Base-by-base conservation (phyloP, 2,329 filamentous ascomycete species). In the Colletotrichum chlorophyti region DNA sequence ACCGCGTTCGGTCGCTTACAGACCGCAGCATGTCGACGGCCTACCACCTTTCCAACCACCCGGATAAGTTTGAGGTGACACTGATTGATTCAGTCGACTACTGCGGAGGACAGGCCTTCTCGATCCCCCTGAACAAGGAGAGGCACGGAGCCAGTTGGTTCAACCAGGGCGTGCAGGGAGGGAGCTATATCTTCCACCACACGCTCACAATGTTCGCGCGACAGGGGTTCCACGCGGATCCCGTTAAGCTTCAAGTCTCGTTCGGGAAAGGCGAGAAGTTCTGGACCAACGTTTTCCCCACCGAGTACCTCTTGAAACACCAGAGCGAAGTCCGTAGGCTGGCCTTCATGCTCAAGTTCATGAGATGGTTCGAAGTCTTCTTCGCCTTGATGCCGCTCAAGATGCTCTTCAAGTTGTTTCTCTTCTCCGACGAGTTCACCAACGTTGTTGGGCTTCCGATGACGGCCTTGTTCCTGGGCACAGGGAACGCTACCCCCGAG, bases 401-500 rank as follows among this genome's bases (percentile, higher is more conserved):
- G 63, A 70, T 83, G 6, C 77, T 90, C 63, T 78, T 90, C 65
- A 83, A 82, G 64, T 72, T 90, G 43, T 90, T 88, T 70, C 74
- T 81, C 42, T 90, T 90, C 70, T 86, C 80, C 34, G 76, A 82
- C 8, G 86, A 89, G 50, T 91, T 91, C 65, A 82, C 81, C 15
- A 87, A 90, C 64, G 83, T 90, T 70, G 79, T 90, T 23, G 88
- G 88, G 0, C 74, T 91, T 0, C 72, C 72, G 6, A 75, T 74
- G 72, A 74, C 72, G 3, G 72, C 72, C 1, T 65, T 74, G 6
- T 90, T 91, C 66, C 75, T 91, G 0, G 88, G 88, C 1, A 90
- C 88, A 0, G 87, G 88, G 2, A 90, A 90, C 60, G 85, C 88
- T 62, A 87, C 87, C 0, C 84, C 87, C 0, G 84, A 90, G 63